Evolutionary conservation across 768 basidiomycete species (phyloP), one percentile per base, ranked within the genome.

Genomic region (Gymnopilus junonius): DNA sequence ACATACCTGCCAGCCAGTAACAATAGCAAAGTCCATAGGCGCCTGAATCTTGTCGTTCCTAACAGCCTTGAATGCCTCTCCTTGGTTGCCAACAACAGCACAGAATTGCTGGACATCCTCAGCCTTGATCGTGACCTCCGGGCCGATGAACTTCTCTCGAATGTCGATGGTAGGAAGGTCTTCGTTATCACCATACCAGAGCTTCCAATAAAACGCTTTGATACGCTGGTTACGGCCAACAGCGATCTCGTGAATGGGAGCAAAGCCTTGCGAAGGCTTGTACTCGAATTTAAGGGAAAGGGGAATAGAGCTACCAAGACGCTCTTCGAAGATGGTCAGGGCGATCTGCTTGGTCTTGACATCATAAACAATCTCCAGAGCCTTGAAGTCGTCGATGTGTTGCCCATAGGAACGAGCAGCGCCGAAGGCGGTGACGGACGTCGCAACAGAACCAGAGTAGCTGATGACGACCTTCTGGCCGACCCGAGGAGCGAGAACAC

Each of bases 11-110:
- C 97, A 99, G 48, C 97, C 96, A 40, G 95, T 90, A 55, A 99
- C 97, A 71, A 99, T 99, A 25, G 96, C 94, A 70, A 97, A 99
- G 79, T 99, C 97, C 94, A 99, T 97, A 0, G 97, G 97, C 1
- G 97, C 95, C 70, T 92, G 87, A 45, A 94, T 86, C 34, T 82
- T 82, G 23, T 82, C 81, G 51, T 82, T 89, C 60, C 94, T 85
- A 3, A 82, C 86, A 12, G 84, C 81, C 84, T 96, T 94, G 85
- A 97, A 99, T 1, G 85, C 85, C 73, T 95, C 97, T 31, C 87
- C 90, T 71, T 96, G 90, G 76, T 98, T 99, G 32, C 96, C 97
- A 59, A 99, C 88, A 53, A 99, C 91, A 23, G 88, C 85, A 70
- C 94, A 97, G 84, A 99, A 99, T 11, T 85, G 82, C 75, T 97